phyloP scores from a whole-genome alignment of 257 asterid species.

The Cynanchum wilfordii region DNA sequence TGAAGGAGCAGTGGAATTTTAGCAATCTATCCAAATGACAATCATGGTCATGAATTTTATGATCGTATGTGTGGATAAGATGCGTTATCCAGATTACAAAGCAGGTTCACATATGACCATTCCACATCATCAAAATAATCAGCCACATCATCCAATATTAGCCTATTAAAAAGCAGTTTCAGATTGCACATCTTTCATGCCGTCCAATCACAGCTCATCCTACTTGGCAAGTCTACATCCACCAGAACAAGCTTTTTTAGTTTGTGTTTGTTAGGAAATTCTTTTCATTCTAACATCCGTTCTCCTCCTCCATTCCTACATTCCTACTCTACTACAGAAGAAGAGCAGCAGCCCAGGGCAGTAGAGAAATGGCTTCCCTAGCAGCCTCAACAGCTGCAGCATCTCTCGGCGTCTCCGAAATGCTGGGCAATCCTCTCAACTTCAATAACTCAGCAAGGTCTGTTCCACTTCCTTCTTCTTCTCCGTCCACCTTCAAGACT shows the following conservation, averaged over 20 bases:
- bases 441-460: slow-evolving; percentile 46
- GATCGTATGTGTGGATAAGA: slow-evolving; percentile 12
- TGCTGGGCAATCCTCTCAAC: slow-evolving; percentile 64
- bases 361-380: slow-evolving; percentile 55
- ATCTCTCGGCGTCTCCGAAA: slow-evolving; percentile 66
- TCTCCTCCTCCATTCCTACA: too few relatives aligned
- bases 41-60: not conserved
- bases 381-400: slow-evolving; percentile 49
- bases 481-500: slow-evolving; percentile 55
- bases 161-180: slow-evolving; percentile 43
- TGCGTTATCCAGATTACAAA: slow-evolving; percentile 32
- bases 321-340: too few relatives aligned
- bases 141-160: slow-evolving; percentile 32
- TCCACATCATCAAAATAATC: slow-evolving; percentile 46
- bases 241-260: slow-evolving; percentile 51
- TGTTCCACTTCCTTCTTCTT: slow-evolving; percentile 55
- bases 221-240: slow-evolving; percentile 60
- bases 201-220: slow-evolving; percentile 33
- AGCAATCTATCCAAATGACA: not conserved
- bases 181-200: slow-evolving; percentile 38
- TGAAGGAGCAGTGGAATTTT: too few relatives aligned
- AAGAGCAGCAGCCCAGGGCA: not conserved
- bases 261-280: slow-evolving; percentile 4
- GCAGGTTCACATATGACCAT: slow-evolving; percentile 17
- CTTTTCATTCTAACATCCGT: not conserved